Conservation (phyloP, 2,329 filamentous ascomycete species). For the Fusarium dimerum region DNA sequence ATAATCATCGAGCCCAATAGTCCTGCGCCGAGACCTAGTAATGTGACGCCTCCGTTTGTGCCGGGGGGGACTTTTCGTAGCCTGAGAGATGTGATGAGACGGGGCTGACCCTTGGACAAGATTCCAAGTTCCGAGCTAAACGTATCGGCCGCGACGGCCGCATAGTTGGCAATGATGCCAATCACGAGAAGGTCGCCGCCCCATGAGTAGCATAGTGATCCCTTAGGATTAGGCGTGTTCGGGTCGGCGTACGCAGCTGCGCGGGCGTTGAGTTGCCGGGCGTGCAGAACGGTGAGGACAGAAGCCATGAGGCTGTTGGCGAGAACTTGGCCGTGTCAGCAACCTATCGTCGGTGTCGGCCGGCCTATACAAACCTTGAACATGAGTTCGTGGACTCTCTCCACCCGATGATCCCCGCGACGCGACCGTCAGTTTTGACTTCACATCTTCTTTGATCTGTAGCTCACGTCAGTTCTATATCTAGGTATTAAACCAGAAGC, state of each 20-base stretch:
- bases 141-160: constrained; percentile 87
- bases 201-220: constrained; percentile 59
- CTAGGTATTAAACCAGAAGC: no score
- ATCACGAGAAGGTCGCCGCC: constrained; percentile 63
- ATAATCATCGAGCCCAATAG: constrained; percentile 73
- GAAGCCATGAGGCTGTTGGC: constrained; percentile 84
- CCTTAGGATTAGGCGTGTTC: constrained; percentile 32
- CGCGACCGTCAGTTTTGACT: constrained; percentile 77
- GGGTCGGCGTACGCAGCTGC: constrained; percentile 40
- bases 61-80: constrained; percentile 81
- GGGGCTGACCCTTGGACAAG: constrained; percentile 71
- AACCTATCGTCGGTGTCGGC: neutral
- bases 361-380: constrained; percentile 61
- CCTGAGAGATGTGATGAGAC: constrained; percentile 79
- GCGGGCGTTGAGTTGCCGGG: constrained; percentile 57
- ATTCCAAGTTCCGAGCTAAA: constrained; percentile 96
- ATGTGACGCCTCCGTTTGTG: constrained; percentile 90
- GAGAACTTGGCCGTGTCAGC: constrained; percentile 55
- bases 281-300: constrained; percentile 59
- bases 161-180: constrained; percentile 80
- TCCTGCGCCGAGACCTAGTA: constrained; percentile 72
- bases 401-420: constrained; percentile 72
- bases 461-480: constrained; percentile 18
- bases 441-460: constrained; percentile 83
- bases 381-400: constrained; percentile 79